phyloP scores from a whole-genome alignment of 2,329 filamentous ascomycete species.

The Botrytis byssoidea region DNA sequence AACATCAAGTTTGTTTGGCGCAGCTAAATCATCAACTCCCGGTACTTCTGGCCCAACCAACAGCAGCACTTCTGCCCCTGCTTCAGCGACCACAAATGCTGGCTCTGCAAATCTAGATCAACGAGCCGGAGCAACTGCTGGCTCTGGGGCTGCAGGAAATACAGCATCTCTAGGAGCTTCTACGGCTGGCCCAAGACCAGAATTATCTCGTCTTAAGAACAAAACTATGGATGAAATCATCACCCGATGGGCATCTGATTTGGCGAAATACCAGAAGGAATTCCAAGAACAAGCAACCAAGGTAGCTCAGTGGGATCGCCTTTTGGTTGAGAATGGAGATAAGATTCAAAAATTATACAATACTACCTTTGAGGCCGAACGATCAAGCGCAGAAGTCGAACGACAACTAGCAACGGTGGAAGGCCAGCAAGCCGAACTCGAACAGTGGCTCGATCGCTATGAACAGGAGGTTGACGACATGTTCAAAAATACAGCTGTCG shows the following conservation, averaged over 20 bases:
- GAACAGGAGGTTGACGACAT: slow-evolving; percentile 89
- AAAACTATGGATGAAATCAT: slow-evolving; percentile 99
- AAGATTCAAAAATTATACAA: slow-evolving; percentile 93
- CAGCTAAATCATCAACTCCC: slow-evolving; percentile 1
- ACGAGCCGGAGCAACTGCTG: background rate
- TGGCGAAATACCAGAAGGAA: slow-evolving; percentile 94
- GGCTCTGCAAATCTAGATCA: slow-evolving; percentile 35
- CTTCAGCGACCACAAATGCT: slow-evolving; percentile 32
- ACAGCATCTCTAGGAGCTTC: slow-evolving; percentile 59
- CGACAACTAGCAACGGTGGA: slow-evolving; percentile 86
- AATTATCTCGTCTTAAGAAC: slow-evolving; percentile 89
- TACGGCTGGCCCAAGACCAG: slow-evolving; percentile 76
- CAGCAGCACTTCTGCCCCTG: slow-evolving; percentile 19
- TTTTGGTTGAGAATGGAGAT: slow-evolving; percentile 88
- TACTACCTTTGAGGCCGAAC: slow-evolving; percentile 89
- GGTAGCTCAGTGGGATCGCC: slow-evolving; percentile 83
- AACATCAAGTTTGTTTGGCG: slow-evolving; percentile 39
- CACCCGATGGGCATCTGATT: slow-evolving; percentile 90
- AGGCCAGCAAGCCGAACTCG: slow-evolving; percentile 87
- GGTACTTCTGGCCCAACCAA: slow-evolving; percentile 21
- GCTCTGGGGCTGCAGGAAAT: slow-evolving; percentile 11
- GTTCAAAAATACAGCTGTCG: slow-evolving; percentile 77
- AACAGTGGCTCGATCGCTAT: slow-evolving; percentile 84
- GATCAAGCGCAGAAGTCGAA: slow-evolving; percentile 90
- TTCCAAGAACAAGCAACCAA: slow-evolving; percentile 88